Base-by-base conservation (phyloP, 495 filamentous ascomycete genomes). In the Clohesyomyces aquaticus region DNA sequence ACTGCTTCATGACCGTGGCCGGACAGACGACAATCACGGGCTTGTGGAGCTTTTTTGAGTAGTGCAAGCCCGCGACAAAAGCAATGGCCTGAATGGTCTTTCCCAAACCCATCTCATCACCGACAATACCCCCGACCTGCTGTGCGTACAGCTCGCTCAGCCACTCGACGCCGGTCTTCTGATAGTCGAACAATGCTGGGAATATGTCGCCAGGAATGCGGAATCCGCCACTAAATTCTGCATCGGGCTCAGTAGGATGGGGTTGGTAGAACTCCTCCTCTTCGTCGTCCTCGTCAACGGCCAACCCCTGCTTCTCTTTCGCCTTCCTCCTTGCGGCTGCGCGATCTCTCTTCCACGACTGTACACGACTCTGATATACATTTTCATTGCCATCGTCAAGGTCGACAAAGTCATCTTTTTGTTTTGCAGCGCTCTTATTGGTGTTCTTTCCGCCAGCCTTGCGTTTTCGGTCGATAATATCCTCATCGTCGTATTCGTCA, bases 101-200 rank as follows among this genome's bases (percentile, higher is more conserved):
- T 11, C 94, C 94, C 14, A 98, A 80, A 0, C 94, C 94, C 94
- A 98, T 98, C 78, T 98, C 94, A 67, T 98, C 94, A 6, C 92
- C 94, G 50, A 98, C 82, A 57, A 98, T 98, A 14, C 94, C 94
- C 22, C 94, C 94, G 26, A 96, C 91, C 64, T 88, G 81, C 72
- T 96, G 90, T 43, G 85, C 80, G 72, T 96, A 92, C 16, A 98
- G 77, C 75, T 98, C 92, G 76, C 91, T 91, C n/a, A 98, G 81
- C 94, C 94, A 98, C 71, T 95, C 89, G 1, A 98, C 91, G 14
- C 93, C 90, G 1, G 91, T 95, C 71, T 93, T 95, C 67, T 98
- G 94, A 67, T 98, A 98, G 68, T 93, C 88, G 70, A 97, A 98
- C 0, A 98, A 80, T 6, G 87, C 88, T 1, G 91, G 90, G 68